Evolutionary conservation across 2,329 filamentous ascomycete genomes (phyloP), one percentile per base, ranked within the genome.

Genomic region (Aspergillus sojae): DNA sequence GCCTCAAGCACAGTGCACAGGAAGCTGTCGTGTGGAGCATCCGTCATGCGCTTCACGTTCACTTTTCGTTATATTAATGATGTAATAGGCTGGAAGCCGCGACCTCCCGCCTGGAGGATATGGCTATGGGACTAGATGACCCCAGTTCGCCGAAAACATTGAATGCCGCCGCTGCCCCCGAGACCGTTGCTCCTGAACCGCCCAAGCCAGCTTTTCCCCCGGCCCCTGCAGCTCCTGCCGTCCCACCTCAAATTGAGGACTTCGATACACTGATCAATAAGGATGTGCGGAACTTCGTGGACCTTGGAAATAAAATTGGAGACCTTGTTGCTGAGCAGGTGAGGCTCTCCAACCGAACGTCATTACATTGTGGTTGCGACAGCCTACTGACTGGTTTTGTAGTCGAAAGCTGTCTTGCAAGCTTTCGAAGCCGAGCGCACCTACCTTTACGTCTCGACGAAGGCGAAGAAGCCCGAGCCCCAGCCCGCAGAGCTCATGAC

Each of bases 51-150:
- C 19, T 34, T 54, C 23, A 41, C 32, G 52, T 4, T 45, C 23
- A 26, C 11, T 7, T 36, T 60, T 60, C 28, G 56, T 23, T 36
- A 16, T 34, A 36, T 72, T 80, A 73, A 79, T 75, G 65, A 69
- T 77, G 74, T 88, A 68, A 75, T 83, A 99, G 95, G 82, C 91
- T 99, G 71, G 95, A 99, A 85, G 95, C 95, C 78, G 95, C 95
- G 45, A 99, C 95, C 58, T 95, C 93, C 68, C 90, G 95, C 63
- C 88, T 99, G 62, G 95, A 99, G 83, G 95, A 99, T 78, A 97
- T 99, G 74, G 94, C 95, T 53, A 89, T 91, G 69, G 90, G 92
- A 19, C 88, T 82, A 53, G 79, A 81, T 65, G 78, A 77, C 86
- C 61, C 85, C 81, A 73, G 83, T 61, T 74, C 77, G 52, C 74